Percentiles rank a stretch among this genome's conserved stretches.
Evolutionary conservation across 768 basidiomycete genomes (phyloP).

Genomic region (Tulasnella sp.): DNA sequence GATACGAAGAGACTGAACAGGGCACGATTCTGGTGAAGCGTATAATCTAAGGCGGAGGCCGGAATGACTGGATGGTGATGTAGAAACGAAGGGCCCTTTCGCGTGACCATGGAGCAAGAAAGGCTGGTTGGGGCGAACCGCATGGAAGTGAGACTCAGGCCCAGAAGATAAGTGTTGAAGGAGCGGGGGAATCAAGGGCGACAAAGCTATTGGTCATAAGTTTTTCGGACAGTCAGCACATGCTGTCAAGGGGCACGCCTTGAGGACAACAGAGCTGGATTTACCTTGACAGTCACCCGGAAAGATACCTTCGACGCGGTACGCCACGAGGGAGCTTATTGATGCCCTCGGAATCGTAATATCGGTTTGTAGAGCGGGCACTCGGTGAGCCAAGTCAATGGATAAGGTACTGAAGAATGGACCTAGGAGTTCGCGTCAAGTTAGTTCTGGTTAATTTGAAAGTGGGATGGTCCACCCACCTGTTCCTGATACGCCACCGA

Average conservation of each 20-base stretch:
- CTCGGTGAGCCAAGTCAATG: background rate
- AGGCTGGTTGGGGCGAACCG: slow-evolving; percentile 38
- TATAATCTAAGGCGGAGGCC: slow-evolving; percentile 13
- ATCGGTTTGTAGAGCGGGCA: slow-evolving; percentile 39
- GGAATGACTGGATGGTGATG: slow-evolving; percentile 24
- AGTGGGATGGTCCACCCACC: slow-evolving; percentile 39
- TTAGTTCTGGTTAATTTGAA: slow-evolving; percentile 15
- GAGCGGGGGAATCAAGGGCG: background rate
- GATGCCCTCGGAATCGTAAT: slow-evolving; percentile 54
- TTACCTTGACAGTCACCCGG: slow-evolving; percentile 36
- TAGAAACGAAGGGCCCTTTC: slow-evolving; percentile 34
- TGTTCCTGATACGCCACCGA: slow-evolving; percentile 37
- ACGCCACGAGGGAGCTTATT: slow-evolving; percentile 61
- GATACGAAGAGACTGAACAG: slow-evolving; percentile 45
- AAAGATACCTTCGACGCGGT: slow-evolving; percentile 46
- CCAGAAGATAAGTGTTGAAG: slow-evolving; percentile 18
- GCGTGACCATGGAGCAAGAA: slow-evolving; percentile 33
- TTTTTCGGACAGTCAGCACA: background rate
- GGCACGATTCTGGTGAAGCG: slow-evolving; percentile 46
- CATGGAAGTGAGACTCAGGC: slow-evolving; percentile 31
- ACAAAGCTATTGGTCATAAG: background rate
- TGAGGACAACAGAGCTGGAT: background rate
- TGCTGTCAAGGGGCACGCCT: background rate
- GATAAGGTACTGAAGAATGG: background rate
- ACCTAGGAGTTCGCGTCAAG: background rate